phyloP scores from a whole-genome alignment of 305 asterid genomes.

The Fraxinus sp. region DNA sequence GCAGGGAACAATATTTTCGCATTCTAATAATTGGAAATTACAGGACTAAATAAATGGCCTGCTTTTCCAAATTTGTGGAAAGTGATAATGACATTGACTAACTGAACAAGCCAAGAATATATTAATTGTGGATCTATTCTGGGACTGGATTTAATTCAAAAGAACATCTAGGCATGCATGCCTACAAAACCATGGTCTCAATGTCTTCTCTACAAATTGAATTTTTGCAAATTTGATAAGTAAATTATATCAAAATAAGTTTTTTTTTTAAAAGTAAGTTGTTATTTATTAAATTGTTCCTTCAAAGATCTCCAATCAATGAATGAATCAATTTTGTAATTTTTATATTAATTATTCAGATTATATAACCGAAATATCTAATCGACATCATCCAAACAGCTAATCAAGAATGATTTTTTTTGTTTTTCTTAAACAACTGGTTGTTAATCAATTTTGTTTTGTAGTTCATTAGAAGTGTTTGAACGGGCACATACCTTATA shows the following conservation, averaged over 20 bases:
- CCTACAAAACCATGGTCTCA: neutral
- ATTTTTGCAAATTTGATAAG: neutral
- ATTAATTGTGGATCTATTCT: neutral
- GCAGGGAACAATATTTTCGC: slow-evolving; percentile 25
- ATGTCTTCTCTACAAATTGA: neutral
- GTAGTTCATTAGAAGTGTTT: neutral
- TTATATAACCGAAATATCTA: neutral
- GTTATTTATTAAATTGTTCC: neutral
- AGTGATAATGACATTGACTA: neutral
- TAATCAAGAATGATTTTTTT: neutral
- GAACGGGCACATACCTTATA: too few relatives aligned
- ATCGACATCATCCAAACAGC: neutral
- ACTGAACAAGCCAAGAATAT: neutral
- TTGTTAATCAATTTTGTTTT: neutral
- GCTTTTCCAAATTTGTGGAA: neutral
- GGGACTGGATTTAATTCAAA: neutral
- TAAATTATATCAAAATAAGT: neutral
- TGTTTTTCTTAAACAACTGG: neutral
- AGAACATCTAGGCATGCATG: neutral
- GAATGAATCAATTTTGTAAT: neutral
- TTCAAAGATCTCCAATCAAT: neutral
- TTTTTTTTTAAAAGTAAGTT: neutral
- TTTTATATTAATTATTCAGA: neutral
- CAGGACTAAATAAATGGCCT: neutral
- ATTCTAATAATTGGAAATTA: slow-evolving; percentile 23